These are phyloP conservation scores for Trypanosoma brucei DNA, from an alignment of 208 protist genomes.

Conservation along the genomic window DNA sequence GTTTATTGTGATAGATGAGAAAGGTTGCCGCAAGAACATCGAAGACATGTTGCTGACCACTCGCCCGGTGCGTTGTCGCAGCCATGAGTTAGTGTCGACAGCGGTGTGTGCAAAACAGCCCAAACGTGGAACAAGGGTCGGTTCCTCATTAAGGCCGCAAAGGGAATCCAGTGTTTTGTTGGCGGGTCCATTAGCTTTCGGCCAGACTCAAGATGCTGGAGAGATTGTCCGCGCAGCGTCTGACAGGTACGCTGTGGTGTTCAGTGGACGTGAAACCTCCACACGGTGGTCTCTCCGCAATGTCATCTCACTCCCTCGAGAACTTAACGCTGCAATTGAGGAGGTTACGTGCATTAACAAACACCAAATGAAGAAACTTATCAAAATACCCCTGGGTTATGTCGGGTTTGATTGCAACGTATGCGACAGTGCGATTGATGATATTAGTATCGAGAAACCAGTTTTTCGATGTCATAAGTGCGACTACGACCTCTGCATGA, in stretches of 20 bases:
- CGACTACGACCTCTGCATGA: constrained; percentile 85
- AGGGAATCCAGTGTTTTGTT: constrained; percentile 51
- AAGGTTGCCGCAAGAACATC: constrained; percentile 21
- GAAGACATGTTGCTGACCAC: constrained; percentile 1
- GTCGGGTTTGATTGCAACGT: constrained; percentile 89
- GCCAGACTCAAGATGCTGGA: constrained; percentile 21
- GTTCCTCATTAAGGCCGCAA: constrained; percentile 21
- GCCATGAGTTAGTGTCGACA: too few relatives aligned
- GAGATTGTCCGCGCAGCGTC: constrained; percentile 57
- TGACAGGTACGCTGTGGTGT: constrained; percentile 75
- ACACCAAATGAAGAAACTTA: constrained; percentile 84
- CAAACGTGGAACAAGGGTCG: too few relatives aligned
- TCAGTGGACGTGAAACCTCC: constrained; percentile 59
- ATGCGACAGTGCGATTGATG: constrained; percentile 73
- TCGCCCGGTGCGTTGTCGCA: too few relatives aligned
- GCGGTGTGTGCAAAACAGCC: too few relatives aligned
- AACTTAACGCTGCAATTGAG: constrained; percentile 48
- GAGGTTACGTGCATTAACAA: constrained; percentile 70
- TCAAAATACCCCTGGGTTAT: constrained; percentile 77
- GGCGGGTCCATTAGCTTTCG: constrained; percentile 1
- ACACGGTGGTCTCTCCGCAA: constrained; percentile 72
- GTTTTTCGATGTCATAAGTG: constrained; percentile 87
- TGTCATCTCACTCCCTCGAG: constrained; percentile 71
- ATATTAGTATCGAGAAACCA: constrained; percentile 52
- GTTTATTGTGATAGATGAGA: constrained; percentile 35